Evolutionary conservation across 495 filamentous ascomycete species (phyloP).

Genomic region (Neurospora sp.): DNA sequence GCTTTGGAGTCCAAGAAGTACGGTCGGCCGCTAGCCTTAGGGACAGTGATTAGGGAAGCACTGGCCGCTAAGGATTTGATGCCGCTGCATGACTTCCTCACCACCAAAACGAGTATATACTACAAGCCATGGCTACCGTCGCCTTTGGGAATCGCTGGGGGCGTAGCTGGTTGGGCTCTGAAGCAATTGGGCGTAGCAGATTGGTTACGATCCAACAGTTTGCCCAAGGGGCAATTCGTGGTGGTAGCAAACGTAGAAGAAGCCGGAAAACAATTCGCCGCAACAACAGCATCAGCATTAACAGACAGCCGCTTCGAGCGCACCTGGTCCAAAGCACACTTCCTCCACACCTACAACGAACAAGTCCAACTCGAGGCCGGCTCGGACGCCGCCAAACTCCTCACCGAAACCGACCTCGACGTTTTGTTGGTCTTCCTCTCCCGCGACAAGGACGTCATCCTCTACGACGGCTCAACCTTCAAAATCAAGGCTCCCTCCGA

Average conservation of each 20-base stretch:
- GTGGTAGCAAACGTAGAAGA: conserved; percentile 50
- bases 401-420: conserved; percentile 58
- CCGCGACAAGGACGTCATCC: conserved; percentile 53
- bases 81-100: conserved; percentile 52
- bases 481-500: conserved; percentile 52
- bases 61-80: conserved; percentile 57
- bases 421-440: conserved; percentile 62
- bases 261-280: conserved; percentile 35
- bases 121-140: conserved; percentile 30
- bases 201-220: conserved; percentile 26
- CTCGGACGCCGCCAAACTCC: conserved; percentile 34
- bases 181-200: conserved; percentile 55
- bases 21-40: conserved; percentile 75
- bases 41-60: conserved; percentile 70
- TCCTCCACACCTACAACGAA: conserved; percentile 47
- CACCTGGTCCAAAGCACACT: conserved; percentile 56
- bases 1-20: conserved; percentile 68
- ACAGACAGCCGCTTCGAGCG: conserved; percentile 45
- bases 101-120: conserved; percentile 53
- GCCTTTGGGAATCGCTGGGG: conserved; percentile 25
- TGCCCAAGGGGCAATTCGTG: conserved; percentile 46
- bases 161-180: conserved; percentile 64
- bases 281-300: conserved; percentile 34
- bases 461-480: conserved; percentile 62
- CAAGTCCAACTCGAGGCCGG: conserved; percentile 21